phyloP scores from a whole-genome alignment of 768 basidiomycete genomes.

The Agrocybe pediades region DNA sequence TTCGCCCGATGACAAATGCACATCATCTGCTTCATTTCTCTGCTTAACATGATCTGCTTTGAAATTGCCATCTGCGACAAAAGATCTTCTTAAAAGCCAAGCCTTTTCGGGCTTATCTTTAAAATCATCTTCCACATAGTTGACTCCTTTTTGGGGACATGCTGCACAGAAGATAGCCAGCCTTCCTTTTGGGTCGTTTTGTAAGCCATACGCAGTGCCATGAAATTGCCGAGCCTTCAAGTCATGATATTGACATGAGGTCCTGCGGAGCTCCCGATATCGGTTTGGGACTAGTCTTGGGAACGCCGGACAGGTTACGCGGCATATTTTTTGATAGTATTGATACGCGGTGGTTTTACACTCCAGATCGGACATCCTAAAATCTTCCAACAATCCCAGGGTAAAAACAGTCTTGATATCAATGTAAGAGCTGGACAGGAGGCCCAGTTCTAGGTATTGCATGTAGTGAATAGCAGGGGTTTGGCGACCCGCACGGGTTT shows the following conservation, averaged over 20 bases:
- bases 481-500: too few species aligned
- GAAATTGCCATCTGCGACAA: constrained; percentile 20
- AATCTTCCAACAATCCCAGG: constrained; percentile 11
- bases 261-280: constrained; percentile 16
- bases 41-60: constrained; percentile 11
- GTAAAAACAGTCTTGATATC: constrained; percentile 17
- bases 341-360: constrained; percentile 19
- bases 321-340: constrained; percentile 16
- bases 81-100: constrained; percentile 7
- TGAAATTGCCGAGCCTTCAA: constrained; percentile 15
- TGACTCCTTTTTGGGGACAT: constrained; percentile 24
- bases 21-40: constrained; percentile 5
- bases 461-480: not conserved
- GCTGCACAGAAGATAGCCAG: constrained; percentile 21
- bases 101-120: not conserved
- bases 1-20: constrained; percentile 10
- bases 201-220: constrained; percentile 6
- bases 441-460: constrained; percentile 5
- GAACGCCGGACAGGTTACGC: constrained; percentile 15
- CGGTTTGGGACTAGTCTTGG: constrained; percentile 14
- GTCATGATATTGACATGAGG: constrained; percentile 14
- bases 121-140: constrained; percentile 18
- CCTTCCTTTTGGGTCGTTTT: not conserved
- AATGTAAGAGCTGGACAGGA: constrained; percentile 17
- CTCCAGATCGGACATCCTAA: constrained; percentile 15